Evolutionary conservation across 2,329 filamentous ascomycete species (phyloP).

Genomic region (Stachybotrys elegans): DNA sequence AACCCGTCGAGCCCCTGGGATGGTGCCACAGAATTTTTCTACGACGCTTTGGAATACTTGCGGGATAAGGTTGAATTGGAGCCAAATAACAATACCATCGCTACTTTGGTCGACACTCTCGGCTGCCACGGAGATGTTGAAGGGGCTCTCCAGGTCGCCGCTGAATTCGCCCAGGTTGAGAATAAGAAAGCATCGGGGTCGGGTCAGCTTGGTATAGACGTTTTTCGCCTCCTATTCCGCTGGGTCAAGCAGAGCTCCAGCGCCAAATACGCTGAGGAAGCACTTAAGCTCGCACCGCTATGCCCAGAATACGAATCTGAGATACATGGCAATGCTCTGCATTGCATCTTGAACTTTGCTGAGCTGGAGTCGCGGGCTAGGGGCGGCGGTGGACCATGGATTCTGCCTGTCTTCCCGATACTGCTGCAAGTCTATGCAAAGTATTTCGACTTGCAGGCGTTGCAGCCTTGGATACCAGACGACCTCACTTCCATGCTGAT

Average conservation of each 20-base stretch:
- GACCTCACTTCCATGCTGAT: constrained; percentile 24
- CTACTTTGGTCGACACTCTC: constrained; percentile 66
- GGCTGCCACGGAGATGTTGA: constrained; percentile 43
- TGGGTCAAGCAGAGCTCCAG: constrained; percentile 59
- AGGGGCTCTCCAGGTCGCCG: constrained; percentile 28
- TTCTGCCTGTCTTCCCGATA: constrained; percentile 34
- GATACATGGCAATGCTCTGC: constrained; percentile 36
- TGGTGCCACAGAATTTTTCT: too few relatives aligned
- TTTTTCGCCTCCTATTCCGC: constrained; percentile 65
- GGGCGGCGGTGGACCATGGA: constrained; percentile 22
- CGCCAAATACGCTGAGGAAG: constrained; percentile 40
- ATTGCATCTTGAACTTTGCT: constrained; percentile 42
- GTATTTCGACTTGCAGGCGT: constrained; percentile 39
- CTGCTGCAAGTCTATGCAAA: constrained; percentile 46
- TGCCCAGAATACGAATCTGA: constrained; percentile 36
- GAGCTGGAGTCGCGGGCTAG: constrained; percentile 31
- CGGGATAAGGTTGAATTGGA: too few relatives aligned
- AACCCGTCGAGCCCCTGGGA: too few relatives aligned
- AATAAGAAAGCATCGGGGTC: too few relatives aligned
- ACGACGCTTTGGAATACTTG: too few relatives aligned
- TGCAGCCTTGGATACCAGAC: constrained; percentile 36
- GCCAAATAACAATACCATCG: too few relatives aligned
- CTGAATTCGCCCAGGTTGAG: constrained; percentile 32
- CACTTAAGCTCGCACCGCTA: constrained; percentile 38
- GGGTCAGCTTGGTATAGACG: too few relatives aligned